Evolutionary conservation across 768 basidiomycete species (phyloP).

Genomic region (Mycena alexandri): DNA sequence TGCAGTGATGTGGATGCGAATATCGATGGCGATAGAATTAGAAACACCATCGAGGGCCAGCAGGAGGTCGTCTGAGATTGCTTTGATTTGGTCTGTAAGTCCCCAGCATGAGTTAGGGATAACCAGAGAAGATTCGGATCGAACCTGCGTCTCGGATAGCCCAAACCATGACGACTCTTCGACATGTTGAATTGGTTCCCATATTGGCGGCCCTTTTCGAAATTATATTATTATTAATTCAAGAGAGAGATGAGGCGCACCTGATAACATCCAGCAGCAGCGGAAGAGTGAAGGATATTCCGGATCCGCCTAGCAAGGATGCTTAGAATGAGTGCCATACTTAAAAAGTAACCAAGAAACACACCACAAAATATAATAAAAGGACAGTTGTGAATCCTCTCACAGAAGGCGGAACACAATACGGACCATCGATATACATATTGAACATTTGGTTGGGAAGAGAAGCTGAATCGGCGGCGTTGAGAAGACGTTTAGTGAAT

Average conservation of each 20-base stretch:
- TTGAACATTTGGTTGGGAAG: constrained; percentile 47
- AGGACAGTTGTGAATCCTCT: constrained; percentile 54
- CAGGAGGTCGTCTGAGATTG: constrained; percentile 45
- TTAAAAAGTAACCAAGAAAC: constrained; percentile 1
- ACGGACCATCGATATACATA: constrained; percentile 67
- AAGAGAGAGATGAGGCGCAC: constrained; percentile 41
- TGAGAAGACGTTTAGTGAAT: constrained; percentile 60
- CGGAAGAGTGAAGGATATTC: constrained; percentile 58
- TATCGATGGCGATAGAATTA: constrained; percentile 45
- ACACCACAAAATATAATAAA: constrained; percentile 62
- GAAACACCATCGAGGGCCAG: constrained; percentile 41
- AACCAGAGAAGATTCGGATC: not conserved
- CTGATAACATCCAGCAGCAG: constrained; percentile 54
- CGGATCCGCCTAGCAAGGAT: constrained; percentile 55
- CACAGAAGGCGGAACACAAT: constrained; percentile 57
- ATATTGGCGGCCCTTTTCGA: constrained; percentile 20
- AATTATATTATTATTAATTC: not conserved
- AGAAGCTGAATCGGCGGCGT: constrained; percentile 40
- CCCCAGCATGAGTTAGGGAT: not conserved
- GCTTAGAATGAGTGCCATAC: not conserved
- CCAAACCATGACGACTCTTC: constrained; percentile 56
- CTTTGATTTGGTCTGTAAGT: constrained; percentile 43
- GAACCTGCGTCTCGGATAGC: constrained; percentile 53
- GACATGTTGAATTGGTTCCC: constrained; percentile 43
- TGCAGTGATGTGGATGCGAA: constrained; percentile 46